Base-by-base conservation (phyloP, 495 filamentous ascomycete genomes). In the Talaromyces trachyspermus region DNA sequence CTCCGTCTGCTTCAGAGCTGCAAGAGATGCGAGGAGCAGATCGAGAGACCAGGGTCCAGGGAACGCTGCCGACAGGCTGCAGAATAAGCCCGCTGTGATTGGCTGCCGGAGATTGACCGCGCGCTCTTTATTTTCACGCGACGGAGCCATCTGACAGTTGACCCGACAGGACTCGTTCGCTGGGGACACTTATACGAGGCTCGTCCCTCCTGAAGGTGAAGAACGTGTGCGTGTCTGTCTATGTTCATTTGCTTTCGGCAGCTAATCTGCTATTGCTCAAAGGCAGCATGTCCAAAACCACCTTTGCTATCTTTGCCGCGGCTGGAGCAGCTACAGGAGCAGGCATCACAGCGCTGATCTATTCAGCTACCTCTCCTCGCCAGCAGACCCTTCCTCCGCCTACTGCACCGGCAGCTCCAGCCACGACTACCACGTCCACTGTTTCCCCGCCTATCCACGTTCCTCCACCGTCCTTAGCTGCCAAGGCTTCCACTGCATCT, bases 241-340 rank as follows among this genome's bases (percentile, higher is more conserved):
- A n/a, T n/a, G n/a, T n/a, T n/a, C n/a, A n/a, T n/a, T n/a, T n/a
- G n/a, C n/a, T n/a, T n/a, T n/a, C n/a, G n/a, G n/a, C n/a, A n/a
- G n/a, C n/a, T n/a, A n/a, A n/a, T n/a, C n/a, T n/a, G n/a, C n/a
- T n/a, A n/a, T n/a, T n/a, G n/a, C n/a, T n/a, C n/a, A n/a, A n/a
- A n/a, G 26, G 46, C 20, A 54, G 44, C 48, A 89, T 90, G 87
- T 89, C 88, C 20, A 95, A 95, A 67, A 74, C 81, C 22, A 95
- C 90, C 18, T 57, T 96, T 49, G 89, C 88, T 35, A 76, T 92
- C 35, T 85, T 95, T 54, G 92, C 89, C 32, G 90, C 86, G 39
- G 85, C 84, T 62, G 86, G 88, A 60, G 92, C 92, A 37, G 88
- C 86, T 60, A 83, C 88, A 30, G 92, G 91, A 17, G 90, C 89